Evolutionary conservation across 192 early-diverging fungal genomes (phyloP).

Genomic region (Coemansia sp.): DNA sequence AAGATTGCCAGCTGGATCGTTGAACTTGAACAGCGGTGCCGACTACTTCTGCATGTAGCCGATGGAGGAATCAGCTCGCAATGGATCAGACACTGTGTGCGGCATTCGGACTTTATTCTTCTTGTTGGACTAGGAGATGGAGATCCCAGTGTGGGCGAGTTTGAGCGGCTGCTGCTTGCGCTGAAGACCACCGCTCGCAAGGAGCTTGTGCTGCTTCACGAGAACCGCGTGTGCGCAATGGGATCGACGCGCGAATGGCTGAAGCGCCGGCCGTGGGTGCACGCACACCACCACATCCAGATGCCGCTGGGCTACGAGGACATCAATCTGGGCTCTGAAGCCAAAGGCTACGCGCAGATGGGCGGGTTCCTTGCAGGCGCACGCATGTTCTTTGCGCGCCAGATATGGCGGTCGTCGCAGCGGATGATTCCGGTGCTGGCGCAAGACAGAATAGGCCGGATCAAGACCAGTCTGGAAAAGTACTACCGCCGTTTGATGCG

Average conservation of each 20-base stretch:
- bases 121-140: slow-evolving; percentile 91
- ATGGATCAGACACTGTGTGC: slow-evolving; percentile 96
- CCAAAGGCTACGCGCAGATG: not conserved
- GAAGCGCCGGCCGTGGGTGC: slow-evolving; percentile 90
- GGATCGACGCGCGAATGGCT: slow-evolving; percentile 93
- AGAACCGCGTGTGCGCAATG: slow-evolving; percentile 68
- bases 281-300: slow-evolving; percentile 95
- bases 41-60: slow-evolving; percentile 93
- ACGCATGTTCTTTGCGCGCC: slow-evolving; percentile 18
- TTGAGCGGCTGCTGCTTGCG: slow-evolving; percentile 86
- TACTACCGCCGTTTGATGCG: slow-evolving; percentile 62
- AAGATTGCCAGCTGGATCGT: slow-evolving; percentile 91
- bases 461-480: slow-evolving; percentile 67
- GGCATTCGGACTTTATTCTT: slow-evolving; percentile 95
- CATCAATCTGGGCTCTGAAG: not conserved
- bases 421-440: slow-evolving; percentile 22
- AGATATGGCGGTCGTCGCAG: slow-evolving; percentile 27
- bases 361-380: slow-evolving; percentile 14
- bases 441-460: slow-evolving; percentile 55
- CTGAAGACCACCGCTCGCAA: slow-evolving; percentile 98
- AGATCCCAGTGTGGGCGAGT: slow-evolving; percentile 87
- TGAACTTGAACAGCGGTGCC: slow-evolving; percentile 86
- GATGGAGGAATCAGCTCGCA: slow-evolving; percentile 86
- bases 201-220: slow-evolving; percentile 92
- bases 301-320: slow-evolving; percentile 60